These are phyloP conservation scores for Clavaria fumosa DNA, from an alignment of 768 basidiomycete species.

Conservation along the genomic window DNA sequence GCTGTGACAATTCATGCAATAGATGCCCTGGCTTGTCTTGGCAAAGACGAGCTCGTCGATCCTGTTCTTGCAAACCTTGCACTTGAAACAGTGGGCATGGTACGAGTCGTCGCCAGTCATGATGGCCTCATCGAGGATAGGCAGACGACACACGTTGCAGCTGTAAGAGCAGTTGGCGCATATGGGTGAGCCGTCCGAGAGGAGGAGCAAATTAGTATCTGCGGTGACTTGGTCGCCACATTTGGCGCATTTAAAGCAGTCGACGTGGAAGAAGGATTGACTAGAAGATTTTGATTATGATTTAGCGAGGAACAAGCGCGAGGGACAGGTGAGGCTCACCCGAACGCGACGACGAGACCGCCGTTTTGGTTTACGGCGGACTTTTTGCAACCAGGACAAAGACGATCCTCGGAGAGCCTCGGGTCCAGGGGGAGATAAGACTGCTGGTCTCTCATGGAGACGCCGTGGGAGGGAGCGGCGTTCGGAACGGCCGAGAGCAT, in stretches of 20 bases:
- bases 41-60: conserved; percentile 99
- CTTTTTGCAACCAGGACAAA: conserved; percentile 71
- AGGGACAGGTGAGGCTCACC: no score
- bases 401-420: conserved; percentile 41
- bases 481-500: no score
- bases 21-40: conserved; percentile 95
- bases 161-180: conserved; percentile 88
- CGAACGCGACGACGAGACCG: conserved; percentile 88
- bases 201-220: conserved; percentile 90
- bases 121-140: conserved; percentile 97
- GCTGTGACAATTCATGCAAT: conserved; percentile 98
- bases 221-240: conserved; percentile 86
- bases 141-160: conserved; percentile 87
- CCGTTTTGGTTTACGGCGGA: conserved; percentile 71
- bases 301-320: no score
- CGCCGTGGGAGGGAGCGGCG: not conserved
- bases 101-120: conserved; percentile 99
- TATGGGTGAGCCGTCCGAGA: conserved; percentile 96
- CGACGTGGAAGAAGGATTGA: conserved; percentile 87
- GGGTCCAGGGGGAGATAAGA: conserved; percentile 10
- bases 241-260: conserved; percentile 96
- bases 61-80: conserved; percentile 82
- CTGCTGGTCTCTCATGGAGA: not conserved
- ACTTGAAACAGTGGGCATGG: conserved; percentile 97
- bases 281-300: no score